phyloP scores from a whole-genome alignment of 2,329 filamentous ascomycete species.

The Pestalotiopsis sp. region DNA sequence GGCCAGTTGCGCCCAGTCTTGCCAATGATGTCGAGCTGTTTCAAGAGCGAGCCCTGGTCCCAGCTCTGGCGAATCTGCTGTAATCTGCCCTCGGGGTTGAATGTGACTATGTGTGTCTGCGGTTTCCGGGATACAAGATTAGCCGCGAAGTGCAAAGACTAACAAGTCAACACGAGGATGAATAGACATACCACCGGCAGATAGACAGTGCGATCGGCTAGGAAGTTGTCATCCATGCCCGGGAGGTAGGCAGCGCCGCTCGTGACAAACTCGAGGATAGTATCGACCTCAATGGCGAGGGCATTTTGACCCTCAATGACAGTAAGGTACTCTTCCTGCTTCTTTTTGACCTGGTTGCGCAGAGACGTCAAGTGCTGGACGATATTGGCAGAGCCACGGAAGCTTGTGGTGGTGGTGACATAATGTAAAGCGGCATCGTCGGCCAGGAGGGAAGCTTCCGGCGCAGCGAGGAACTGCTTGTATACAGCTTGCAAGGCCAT shows the following conservation, averaged over 20 bases:
- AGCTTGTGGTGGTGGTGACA: constrained; percentile 80
- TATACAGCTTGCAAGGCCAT: constrained; percentile 61
- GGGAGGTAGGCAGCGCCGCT: constrained; percentile 88
- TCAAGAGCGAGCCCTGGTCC: constrained; percentile 93
- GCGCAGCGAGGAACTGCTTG: constrained; percentile 71
- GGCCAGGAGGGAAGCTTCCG: constrained; percentile 64
- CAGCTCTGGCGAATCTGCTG: constrained; percentile 85
- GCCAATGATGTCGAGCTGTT: constrained; percentile 92
- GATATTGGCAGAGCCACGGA: constrained; percentile 73
- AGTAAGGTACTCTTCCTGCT: constrained; percentile 75
- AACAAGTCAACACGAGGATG: background rate
- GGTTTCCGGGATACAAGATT: background rate
- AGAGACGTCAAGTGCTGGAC: constrained; percentile 78
- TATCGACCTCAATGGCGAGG: constrained; percentile 78
- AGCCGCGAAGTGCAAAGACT: background rate
- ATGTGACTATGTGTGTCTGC: constrained; percentile 86
- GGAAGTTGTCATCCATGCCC: constrained; percentile 89
- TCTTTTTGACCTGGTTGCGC: constrained; percentile 77
- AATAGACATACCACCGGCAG: constrained; percentile 73
- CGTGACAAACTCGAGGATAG: constrained; percentile 76
- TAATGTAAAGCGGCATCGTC: constrained; percentile 77
- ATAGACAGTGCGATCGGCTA: constrained; percentile 77
- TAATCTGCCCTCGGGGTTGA: constrained; percentile 78
- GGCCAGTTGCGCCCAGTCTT: constrained; percentile 92
- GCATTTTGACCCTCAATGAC: constrained; percentile 71